phyloP scores from a whole-genome alignment of 495 filamentous ascomycete genomes.

The Parmelia sp. region DNA sequence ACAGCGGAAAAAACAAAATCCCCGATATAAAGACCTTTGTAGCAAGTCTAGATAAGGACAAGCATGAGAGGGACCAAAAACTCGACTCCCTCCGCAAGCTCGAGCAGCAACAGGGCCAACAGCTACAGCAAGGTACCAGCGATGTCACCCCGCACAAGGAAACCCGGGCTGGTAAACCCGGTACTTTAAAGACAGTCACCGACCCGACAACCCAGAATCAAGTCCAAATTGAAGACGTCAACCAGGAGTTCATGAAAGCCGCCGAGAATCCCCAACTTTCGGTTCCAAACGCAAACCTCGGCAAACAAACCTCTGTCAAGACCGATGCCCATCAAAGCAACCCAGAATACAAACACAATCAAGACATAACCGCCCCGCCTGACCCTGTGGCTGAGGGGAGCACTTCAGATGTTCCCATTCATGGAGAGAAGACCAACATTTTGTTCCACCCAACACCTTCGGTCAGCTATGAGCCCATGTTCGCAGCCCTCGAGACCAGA shows the following conservation, averaged over 20 bases:
- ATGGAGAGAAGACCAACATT: conserved; percentile 91
- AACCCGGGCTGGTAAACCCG: conserved; percentile 42
- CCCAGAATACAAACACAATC: conserved; percentile 70
- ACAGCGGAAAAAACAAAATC: conserved; percentile 38
- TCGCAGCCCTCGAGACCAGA: conserved; percentile 63
- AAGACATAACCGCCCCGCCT: conserved; percentile 87
- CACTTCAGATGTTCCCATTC: conserved; percentile 90
- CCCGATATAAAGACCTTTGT: conserved; percentile 85
- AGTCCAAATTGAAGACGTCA: conserved; percentile 81
- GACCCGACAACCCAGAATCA: conserved; percentile 83
- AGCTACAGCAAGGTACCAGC: conserved; percentile 24
- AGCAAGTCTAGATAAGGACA: conserved; percentile 67
- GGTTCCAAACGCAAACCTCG: conserved; percentile 85
- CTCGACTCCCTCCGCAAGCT: conserved; percentile 50
- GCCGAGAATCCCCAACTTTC: conserved; percentile 71
- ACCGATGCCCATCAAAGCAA: conserved; percentile 56
- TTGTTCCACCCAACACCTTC: conserved; percentile 92
- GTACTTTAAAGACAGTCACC: conserved; percentile 62
- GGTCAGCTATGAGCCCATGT: conserved; percentile 81
- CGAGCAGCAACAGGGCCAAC: conserved; percentile 29
- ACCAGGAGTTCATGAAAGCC: conserved; percentile 58
- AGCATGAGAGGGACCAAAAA: conserved; percentile 63
- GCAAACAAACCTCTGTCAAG: conserved; percentile 60
- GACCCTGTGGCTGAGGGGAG: conserved; percentile 72
- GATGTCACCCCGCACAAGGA: conserved; percentile 37